phyloP scores from a whole-genome alignment of 306 rosid species.

The Potentilla sterilis region DNA sequence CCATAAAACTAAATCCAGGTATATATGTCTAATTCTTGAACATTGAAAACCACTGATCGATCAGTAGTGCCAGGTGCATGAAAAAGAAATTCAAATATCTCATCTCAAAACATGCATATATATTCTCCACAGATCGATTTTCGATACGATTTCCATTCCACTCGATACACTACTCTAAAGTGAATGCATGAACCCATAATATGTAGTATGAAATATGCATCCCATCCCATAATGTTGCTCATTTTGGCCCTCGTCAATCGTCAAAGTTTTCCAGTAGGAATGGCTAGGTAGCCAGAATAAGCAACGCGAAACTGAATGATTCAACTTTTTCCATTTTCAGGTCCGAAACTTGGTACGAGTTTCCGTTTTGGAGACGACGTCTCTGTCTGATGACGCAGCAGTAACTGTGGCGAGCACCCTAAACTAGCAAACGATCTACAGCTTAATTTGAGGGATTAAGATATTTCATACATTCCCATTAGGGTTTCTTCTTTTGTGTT shows the following conservation, averaged over 20 bases:
- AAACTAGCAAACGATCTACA: not conserved
- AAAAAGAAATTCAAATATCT: not conserved
- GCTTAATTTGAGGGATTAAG: not conserved
- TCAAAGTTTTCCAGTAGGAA: conserved; percentile 25
- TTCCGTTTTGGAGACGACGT: conserved; percentile 40
- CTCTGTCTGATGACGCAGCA: conserved; percentile 16
- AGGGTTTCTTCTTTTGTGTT: conserved; percentile 30
- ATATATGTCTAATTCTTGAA: not conserved
- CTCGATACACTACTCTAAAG: not conserved
- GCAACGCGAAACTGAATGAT: conserved; percentile 15
- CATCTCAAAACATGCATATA: not conserved
- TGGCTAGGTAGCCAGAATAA: not conserved
- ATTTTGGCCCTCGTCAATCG: conserved; percentile 7
- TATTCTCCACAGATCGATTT: not conserved
- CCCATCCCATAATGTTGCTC: not conserved
- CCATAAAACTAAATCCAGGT: not conserved
- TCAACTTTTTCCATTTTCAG: conserved; percentile 15
- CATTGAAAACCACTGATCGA: not conserved
- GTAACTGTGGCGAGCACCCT: not conserved
- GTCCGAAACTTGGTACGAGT: conserved; percentile 33
- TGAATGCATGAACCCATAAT: not conserved
- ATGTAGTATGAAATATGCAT: not conserved
- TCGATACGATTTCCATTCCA: not conserved
- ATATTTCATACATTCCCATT: conserved; percentile 13
- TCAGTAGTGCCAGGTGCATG: not conserved